Conservation (phyloP, 2,329 filamentous ascomycete genomes). For the Pseudogymnoascus pannorum region DNA sequence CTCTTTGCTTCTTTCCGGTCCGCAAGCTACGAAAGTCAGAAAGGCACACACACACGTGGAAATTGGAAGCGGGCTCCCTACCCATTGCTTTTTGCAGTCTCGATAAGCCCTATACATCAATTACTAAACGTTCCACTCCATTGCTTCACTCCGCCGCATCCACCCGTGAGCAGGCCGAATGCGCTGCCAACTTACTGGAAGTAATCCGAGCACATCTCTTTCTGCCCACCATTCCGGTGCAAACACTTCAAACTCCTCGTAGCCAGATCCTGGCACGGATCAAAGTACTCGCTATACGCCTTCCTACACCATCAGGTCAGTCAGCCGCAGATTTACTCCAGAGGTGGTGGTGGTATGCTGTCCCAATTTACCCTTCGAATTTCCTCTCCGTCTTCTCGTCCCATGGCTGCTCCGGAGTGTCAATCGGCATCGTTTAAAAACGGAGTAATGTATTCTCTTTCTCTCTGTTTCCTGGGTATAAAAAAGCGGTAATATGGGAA, state of each 20-base stretch:
- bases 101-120: slow-evolving; percentile 64
- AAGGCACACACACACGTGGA: neutral
- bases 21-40: slow-evolving; percentile 30
- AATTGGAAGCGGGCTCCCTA: slow-evolving; percentile 37
- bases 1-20: slow-evolving; percentile 40
- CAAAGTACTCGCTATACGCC: slow-evolving; percentile 79
- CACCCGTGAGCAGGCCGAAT: slow-evolving; percentile 9
- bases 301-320: slow-evolving; percentile 52
- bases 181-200: slow-evolving; percentile 67
- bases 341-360: neutral
- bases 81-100: slow-evolving; percentile 93
- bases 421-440: neutral
- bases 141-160: slow-evolving; percentile 12
- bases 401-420: slow-evolving; percentile 36
- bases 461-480: neutral
- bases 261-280: slow-evolving; percentile 92
- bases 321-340: neutral
- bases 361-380: slow-evolving; percentile 51
- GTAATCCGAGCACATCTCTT: slow-evolving; percentile 86
- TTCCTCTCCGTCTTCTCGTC: slow-evolving; percentile 52
- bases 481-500: neutral
- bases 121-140: slow-evolving; percentile 7
- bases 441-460: neutral
- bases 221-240: slow-evolving; percentile 79
- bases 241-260: slow-evolving; percentile 79